Evolutionary conservation across 495 filamentous ascomycete species (phyloP).

Genomic region (Aspergillus cristatus): DNA sequence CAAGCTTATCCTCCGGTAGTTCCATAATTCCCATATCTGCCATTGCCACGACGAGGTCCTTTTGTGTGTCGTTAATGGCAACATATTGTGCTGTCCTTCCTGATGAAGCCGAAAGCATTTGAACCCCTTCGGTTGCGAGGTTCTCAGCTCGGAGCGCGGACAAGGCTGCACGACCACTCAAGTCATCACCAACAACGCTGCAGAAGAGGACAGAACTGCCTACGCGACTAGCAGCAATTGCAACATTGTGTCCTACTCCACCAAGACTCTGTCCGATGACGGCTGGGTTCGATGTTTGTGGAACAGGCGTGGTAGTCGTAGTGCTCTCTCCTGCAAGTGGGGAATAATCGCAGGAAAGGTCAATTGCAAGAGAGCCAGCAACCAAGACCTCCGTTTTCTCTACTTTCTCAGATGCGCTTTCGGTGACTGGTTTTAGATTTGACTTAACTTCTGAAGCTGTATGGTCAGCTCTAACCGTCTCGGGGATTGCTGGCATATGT

Average conservation of each 20-base stretch:
- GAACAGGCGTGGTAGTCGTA: conserved; percentile 35
- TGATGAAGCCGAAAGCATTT: conserved; percentile 39
- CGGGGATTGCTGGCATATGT: conserved; percentile 32
- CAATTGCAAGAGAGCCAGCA: conserved; percentile 81
- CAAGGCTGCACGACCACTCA: conserved; percentile 63
- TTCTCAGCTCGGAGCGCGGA: conserved; percentile 49
- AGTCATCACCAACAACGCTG: conserved; percentile 67
- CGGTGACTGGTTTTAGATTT: conserved; percentile 3
- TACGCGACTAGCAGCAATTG: conserved; percentile 61
- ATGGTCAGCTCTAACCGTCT: conserved; percentile 18
- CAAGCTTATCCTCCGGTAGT: conserved; percentile 26
- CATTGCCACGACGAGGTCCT: conserved; percentile 79
- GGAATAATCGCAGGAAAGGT: conserved; percentile 73
- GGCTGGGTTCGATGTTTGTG: conserved; percentile 82
- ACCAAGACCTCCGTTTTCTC: conserved; percentile 60
- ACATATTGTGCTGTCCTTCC: conserved; percentile 81
- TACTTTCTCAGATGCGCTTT: conserved; percentile 4
- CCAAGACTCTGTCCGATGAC: conserved; percentile 72
- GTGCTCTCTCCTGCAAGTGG: conserved; percentile 24
- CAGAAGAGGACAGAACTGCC: conserved; percentile 55
- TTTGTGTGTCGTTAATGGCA: conserved; percentile 73
- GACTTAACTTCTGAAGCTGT: conserved; percentile 12
- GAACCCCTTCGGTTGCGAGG: conserved; percentile 55
- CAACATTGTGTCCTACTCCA: conserved; percentile 92
- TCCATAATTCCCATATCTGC: conserved; percentile 90